Base-by-base conservation (phyloP, 306 rosid species). In the Malus sylvestris region DNA sequence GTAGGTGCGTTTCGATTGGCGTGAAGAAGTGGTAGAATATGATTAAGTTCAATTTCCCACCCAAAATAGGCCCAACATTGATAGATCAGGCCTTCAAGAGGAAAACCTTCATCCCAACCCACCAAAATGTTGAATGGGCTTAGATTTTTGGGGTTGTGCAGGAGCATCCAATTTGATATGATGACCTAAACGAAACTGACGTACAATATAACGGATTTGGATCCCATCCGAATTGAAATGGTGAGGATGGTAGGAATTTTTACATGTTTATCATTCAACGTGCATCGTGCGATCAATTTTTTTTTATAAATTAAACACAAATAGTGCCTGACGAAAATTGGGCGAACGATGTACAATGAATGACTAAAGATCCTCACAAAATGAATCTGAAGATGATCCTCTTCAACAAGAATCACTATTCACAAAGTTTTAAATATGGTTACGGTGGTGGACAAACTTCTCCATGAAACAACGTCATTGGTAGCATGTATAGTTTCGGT, bases 321-420 rank as follows among this genome's bases (percentile, higher is more conserved):
- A 38, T 38, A 7, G 10, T 38, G 7, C 2, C 2, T 35, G 40
- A 35, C 9, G 2, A 35, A 35, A 35, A 35, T 2, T 35, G 0
- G 8, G 0, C 9, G 0, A 1, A 35, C 40, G 8, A 35, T 7
- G 0, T 38, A 38, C 2, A 1, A 38, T 38, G 2, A 35, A 38
- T 0, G 10, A 1, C 2, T 38, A 38, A 7, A 0, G 1, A 33
- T 32, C 5, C 6, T 4, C 33, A 33, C 0, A 35, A 35, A 35
- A 2, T 35, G 0, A 1, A 35, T 35, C 2, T 0, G 2, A 0
- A 38, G 2, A 38, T 8, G 0, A 38, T 38, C 42, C 2, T 38
- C 9, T 38, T 38, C 0, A 30, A 63, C 8, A 30, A 5, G 32
- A 63, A 15, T 32, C 42, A 61, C 9, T 15, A 63, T 14, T 32